Evolutionary conservation across 805 yeast species (phyloP).

Genomic region (Pichia nanzhaoensis): DNA sequence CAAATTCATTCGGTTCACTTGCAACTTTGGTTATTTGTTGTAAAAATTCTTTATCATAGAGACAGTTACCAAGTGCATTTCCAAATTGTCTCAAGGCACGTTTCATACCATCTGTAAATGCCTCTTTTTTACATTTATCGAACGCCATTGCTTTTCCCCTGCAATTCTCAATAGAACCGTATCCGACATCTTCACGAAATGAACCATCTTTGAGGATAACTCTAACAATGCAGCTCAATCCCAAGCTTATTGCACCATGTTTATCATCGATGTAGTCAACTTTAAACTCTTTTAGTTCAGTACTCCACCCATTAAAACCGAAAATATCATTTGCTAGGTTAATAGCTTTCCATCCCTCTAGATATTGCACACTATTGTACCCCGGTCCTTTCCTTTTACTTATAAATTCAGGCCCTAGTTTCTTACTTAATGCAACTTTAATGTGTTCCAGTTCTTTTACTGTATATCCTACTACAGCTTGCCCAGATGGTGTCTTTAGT

Average conservation of each 20-base stretch:
- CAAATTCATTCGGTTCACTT: slow-evolving; percentile 26
- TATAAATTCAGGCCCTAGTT: slow-evolving; percentile 72
- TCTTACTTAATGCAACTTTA: slow-evolving; percentile 27
- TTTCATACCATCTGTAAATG: slow-evolving; percentile 78
- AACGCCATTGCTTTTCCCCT: slow-evolving; percentile 64
- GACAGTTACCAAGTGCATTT: slow-evolving; percentile 71
- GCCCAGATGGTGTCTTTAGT: slow-evolving; percentile 2
- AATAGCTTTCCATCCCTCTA: slow-evolving; percentile 81
- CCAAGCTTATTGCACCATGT: slow-evolving; percentile 53
- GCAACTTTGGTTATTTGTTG: slow-evolving; percentile 41
- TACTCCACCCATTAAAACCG: slow-evolving; percentile 80
- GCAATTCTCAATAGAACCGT: slow-evolving; percentile 68
- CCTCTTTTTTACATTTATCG: slow-evolving; percentile 77
- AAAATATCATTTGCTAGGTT: slow-evolving; percentile 74
- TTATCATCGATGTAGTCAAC: slow-evolving; percentile 68
- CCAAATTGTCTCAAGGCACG: slow-evolving; percentile 77
- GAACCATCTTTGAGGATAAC: slow-evolving; percentile 77
- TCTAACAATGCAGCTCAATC: slow-evolving; percentile 64
- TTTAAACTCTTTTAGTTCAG: slow-evolving; percentile 57
- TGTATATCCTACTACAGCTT: slow-evolving; percentile 14
- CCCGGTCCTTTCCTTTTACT: slow-evolving; percentile 74
- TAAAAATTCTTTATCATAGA: slow-evolving; percentile 68
- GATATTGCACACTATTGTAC: slow-evolving; percentile 58
- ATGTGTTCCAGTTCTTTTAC: slow-evolving; percentile 24
- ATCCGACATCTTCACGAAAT: slow-evolving; percentile 70